Evolutionary conservation across 2,329 filamentous ascomycete genomes (phyloP).

Genomic region (Mycosphaerella sp.): DNA sequence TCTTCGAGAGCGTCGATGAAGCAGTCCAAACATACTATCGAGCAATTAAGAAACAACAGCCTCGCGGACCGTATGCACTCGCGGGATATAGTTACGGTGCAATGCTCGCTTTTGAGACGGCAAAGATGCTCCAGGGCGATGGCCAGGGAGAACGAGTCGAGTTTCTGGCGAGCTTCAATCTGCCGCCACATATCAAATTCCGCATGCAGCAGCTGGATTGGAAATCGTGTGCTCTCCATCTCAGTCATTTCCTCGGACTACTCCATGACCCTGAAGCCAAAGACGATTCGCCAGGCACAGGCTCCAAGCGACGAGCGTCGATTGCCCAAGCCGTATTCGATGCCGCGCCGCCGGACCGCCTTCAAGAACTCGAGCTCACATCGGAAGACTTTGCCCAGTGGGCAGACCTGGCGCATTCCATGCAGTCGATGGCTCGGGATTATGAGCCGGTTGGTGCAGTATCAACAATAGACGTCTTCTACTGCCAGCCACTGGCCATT

Average conservation of each 20-base stretch:
- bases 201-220: conserved; percentile 40
- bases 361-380: background rate
- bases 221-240: conserved; percentile 37
- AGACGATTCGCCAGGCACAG: background rate
- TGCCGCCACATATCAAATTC: conserved; percentile 45
- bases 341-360: background rate
- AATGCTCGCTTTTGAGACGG: conserved; percentile 47
- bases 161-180: conserved; percentile 44
- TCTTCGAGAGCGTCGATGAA: conserved; percentile 37
- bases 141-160: conserved; percentile 27
- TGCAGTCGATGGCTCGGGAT: conserved; percentile 8
- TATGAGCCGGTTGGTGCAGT: conserved; percentile 42
- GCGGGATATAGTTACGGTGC: conserved; percentile 48
- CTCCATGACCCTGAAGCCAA: conserved; percentile 24
- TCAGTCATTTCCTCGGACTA: conserved; percentile 39
- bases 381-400: background rate
- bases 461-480: conserved; percentile 39
- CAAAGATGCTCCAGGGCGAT: conserved; percentile 39
- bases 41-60: conserved; percentile 40
- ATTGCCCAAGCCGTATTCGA: background rate
- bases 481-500: conserved; percentile 33
- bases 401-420: conserved; percentile 6
- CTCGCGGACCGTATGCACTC: conserved; percentile 46
- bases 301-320: background rate
- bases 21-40: conserved; percentile 36